A percentile compares a stretch with the other conserved stretches of the same genome.
Conservation (phyloP, 441 rosid species). For the Jatropha podagrica region DNA sequence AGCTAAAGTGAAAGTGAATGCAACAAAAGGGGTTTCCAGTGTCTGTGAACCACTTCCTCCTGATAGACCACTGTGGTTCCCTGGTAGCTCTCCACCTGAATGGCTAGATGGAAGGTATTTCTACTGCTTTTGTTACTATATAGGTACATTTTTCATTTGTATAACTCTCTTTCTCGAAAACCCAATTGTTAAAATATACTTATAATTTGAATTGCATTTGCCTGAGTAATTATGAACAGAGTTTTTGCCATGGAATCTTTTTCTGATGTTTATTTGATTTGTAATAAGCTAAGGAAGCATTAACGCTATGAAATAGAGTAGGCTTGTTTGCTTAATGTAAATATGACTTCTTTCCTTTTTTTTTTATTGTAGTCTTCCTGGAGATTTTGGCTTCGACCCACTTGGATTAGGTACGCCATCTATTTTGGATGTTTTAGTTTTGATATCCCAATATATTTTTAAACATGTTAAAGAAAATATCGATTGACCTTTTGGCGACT, state of each 20-base stretch:
- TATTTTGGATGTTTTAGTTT: background rate
- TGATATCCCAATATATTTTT: background rate
- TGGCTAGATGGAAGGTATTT: conserved; percentile 94
- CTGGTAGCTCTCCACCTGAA: conserved; percentile 78
- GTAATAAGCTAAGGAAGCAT: background rate
- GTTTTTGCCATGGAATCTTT: no score
- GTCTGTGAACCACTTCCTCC: conserved; percentile 93
- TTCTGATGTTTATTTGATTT: background rate
- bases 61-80: conserved; percentile 93
- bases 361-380: conserved; percentile 65
- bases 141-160: background rate
- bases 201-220: background rate
- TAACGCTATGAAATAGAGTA: background rate
- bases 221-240: background rate
- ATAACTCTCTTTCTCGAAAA: background rate
- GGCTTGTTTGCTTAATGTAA: background rate
- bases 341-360: conserved; percentile 1
- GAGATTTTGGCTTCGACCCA: conserved; percentile 93
- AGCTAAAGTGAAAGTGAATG: conserved; percentile 35
- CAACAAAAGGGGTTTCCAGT: conserved; percentile 81
- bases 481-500: background rate
- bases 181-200: background rate
- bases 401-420: conserved; percentile 73
- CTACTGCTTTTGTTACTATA: background rate
- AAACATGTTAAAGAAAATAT: background rate